phyloP scores from a whole-genome alignment of 495 filamentous ascomycete genomes.

The Neurospora tetraspora region DNA sequence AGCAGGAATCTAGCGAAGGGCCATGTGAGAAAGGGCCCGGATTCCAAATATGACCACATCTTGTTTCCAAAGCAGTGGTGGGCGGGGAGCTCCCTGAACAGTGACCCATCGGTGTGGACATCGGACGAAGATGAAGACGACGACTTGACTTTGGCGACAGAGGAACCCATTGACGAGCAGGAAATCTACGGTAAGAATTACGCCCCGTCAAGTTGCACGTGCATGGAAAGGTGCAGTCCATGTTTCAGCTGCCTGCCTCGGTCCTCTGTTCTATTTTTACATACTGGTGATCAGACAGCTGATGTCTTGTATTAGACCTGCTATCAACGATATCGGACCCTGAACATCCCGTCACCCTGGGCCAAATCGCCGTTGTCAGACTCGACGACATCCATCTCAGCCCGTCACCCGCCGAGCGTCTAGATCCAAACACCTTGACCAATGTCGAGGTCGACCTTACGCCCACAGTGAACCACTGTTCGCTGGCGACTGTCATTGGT shows the following conservation, averaged over 20 bases:
- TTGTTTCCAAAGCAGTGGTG: conserved; percentile 24
- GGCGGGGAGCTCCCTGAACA: conserved; percentile 8
- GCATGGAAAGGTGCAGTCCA: neutral
- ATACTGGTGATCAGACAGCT: conserved; percentile 21
- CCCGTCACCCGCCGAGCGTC: conserved; percentile 46
- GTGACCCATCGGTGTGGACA: conserved; percentile 8
- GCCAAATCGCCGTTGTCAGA: conserved; percentile 84
- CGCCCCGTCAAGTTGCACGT: neutral
- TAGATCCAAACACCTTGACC: conserved; percentile 34
- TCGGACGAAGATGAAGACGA: conserved; percentile 38
- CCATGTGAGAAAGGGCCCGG: conserved; percentile 16
- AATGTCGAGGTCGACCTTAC: conserved; percentile 67
- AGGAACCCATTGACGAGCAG: conserved; percentile 88
- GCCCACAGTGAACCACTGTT: conserved; percentile 96
- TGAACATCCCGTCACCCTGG: conserved; percentile 88
- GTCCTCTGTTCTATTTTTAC: conserved; percentile 7
- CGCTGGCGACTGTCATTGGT: conserved; percentile 90
- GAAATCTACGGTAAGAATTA: conserved; percentile 75
- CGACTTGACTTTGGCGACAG: conserved; percentile 48
- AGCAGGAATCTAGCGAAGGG: conserved; percentile 41
- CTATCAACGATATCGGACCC: conserved; percentile 91
- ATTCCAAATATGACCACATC: conserved; percentile 26
- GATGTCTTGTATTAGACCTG: conserved; percentile 55
- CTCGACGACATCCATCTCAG: conserved; percentile 80
- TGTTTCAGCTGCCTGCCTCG: neutral